Evolutionary conservation across 805 yeast species (phyloP).

Genomic region (Pichia manshurica): DNA sequence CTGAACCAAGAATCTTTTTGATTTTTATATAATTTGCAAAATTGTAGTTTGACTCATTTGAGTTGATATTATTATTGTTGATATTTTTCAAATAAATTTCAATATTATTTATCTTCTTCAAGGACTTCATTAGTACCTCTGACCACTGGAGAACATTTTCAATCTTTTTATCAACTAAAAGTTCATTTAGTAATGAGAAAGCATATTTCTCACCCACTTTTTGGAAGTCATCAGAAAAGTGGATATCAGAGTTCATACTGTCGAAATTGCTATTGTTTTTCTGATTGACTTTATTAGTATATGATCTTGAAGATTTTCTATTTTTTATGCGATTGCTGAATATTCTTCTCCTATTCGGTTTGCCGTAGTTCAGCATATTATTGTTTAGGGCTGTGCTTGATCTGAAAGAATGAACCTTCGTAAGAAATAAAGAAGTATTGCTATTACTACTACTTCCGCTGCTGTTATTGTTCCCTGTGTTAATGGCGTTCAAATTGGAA

Average conservation of each 20-base stretch:
- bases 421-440: conserved; percentile 1
- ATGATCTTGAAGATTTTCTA: conserved; percentile 3
- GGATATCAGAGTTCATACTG: conserved; percentile 17
- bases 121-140: conserved; percentile 40
- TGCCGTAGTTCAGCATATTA: background rate
- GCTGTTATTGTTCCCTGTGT: background rate
- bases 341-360: conserved; percentile 17
- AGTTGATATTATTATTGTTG: conserved; percentile 35
- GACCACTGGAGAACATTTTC: conserved; percentile 55
- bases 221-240: conserved; percentile 30
- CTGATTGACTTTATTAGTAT: background rate
- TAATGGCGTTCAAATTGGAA: background rate
- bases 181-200: conserved; percentile 49
- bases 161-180: conserved; percentile 56
- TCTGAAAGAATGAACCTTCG: conserved; percentile 4
- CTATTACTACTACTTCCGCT: background rate
- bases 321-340: conserved; percentile 11
- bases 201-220: conserved; percentile 40
- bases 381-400: background rate
- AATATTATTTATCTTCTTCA: conserved; percentile 52
- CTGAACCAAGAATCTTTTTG: conserved; percentile 77
- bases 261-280: conserved; percentile 5
- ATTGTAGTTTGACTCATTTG: conserved; percentile 67
- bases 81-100: conserved; percentile 48
- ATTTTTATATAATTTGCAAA: conserved; percentile 84